Conservation (phyloP, 2,329 filamentous ascomycete genomes). For the Penicillium sp. region DNA sequence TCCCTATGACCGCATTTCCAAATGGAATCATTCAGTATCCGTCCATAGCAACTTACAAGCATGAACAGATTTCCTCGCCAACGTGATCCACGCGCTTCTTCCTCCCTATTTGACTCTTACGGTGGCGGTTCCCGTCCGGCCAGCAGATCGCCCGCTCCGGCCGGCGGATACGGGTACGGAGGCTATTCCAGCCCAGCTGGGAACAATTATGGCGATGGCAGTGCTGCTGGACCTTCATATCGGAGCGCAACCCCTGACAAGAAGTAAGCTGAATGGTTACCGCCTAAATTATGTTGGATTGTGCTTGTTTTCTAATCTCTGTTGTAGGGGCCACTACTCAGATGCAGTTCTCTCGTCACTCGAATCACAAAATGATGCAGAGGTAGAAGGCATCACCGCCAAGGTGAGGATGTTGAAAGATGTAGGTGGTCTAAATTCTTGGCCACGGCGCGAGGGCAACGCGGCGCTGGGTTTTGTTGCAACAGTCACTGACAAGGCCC, state of each 20-base stretch:
- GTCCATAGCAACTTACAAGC: not conserved
- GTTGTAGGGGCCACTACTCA: constrained; percentile 78
- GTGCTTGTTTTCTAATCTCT: not conserved
- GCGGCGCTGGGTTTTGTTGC: not conserved
- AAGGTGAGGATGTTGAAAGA: constrained; percentile 89
- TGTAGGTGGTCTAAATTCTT: constrained; percentile 53
- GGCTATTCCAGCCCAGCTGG: constrained; percentile 29
- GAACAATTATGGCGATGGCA: constrained; percentile 25
- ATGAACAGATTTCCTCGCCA: constrained; percentile 65
- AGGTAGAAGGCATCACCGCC: constrained; percentile 85
- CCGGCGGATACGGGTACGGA: constrained; percentile 55
- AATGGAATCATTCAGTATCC: not conserved
- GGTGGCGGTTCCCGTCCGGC: constrained; percentile 52
- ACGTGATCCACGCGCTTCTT: constrained; percentile 64
- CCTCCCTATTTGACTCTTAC: constrained; percentile 75
- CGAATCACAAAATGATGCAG: constrained; percentile 90
- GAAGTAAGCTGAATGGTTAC: constrained; percentile 48
- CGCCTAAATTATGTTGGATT: not conserved
- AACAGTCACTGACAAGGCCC: constrained; percentile 3
- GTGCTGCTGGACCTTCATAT: constrained; percentile 35
- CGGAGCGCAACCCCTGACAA: constrained; percentile 71
- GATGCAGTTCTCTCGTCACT: constrained; percentile 88
- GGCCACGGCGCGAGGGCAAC: not conserved
- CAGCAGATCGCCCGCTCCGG: constrained; percentile 41
- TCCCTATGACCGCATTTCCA: not conserved